These are phyloP conservation scores for Pyricularia sp. DNA, from an alignment of 2,329 filamentous ascomycete species.

Conservation along the genomic window DNA sequence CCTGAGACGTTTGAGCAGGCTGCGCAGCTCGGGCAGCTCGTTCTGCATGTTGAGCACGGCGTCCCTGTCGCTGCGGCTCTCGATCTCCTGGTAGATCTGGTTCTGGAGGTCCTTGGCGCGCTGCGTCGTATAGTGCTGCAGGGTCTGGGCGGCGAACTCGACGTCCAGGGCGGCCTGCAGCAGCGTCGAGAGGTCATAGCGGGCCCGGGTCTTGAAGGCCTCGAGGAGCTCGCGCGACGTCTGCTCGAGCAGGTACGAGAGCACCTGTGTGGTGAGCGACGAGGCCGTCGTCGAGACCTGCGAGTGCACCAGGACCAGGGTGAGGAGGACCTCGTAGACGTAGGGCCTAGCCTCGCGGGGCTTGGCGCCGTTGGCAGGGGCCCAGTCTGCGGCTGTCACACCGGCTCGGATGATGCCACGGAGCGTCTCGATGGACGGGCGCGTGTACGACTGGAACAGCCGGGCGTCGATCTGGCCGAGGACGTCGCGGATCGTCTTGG, in stretches of 20 bases:
- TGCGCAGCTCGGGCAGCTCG: slow-evolving; percentile 84
- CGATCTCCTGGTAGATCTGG: slow-evolving; percentile 80
- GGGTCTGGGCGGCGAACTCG: slow-evolving; percentile 90
- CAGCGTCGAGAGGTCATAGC: slow-evolving; percentile 69
- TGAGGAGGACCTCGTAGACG: slow-evolving; percentile 77
- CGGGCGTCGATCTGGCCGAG: slow-evolving; percentile 82
- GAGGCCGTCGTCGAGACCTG: slow-evolving; percentile 75
- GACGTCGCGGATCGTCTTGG: slow-evolving; percentile 83
- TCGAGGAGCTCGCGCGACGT: slow-evolving; percentile 71
- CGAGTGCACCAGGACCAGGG: slow-evolving; percentile 83
- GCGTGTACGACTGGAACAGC: slow-evolving; percentile 87
- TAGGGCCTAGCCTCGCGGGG: slow-evolving; percentile 78
- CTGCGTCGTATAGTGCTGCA: slow-evolving; percentile 82
- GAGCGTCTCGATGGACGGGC: slow-evolving; percentile 61
- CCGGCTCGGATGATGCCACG: slow-evolving; percentile 63
- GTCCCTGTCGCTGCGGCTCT: slow-evolving; percentile 80
- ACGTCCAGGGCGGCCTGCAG: slow-evolving; percentile 98
- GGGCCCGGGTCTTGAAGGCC: slow-evolving; percentile 59
- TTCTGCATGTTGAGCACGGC: slow-evolving; percentile 71
- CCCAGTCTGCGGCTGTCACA: slow-evolving; percentile 64
- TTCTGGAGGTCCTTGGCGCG: slow-evolving; percentile 73
- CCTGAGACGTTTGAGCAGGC: slow-evolving; percentile 71
- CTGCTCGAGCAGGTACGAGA: slow-evolving; percentile 80
- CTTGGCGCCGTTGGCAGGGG: slow-evolving; percentile 41
- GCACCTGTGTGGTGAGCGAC: slow-evolving; percentile 67